These are phyloP conservation scores for Cryptococcus hybrid DNA, from an alignment of 1,284 basidiomycete genomes.

Conservation along the genomic window DNA sequence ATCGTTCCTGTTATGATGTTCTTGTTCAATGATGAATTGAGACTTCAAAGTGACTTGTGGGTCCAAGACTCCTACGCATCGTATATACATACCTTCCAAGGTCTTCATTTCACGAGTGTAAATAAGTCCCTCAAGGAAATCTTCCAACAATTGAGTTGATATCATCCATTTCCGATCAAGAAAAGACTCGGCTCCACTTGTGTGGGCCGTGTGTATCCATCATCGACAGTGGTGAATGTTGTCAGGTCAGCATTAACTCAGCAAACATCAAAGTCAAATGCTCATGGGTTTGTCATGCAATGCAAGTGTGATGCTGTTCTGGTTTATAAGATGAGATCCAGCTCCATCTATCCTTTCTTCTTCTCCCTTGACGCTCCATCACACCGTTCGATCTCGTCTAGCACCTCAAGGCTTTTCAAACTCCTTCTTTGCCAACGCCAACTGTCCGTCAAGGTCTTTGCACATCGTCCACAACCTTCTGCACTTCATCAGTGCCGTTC, in stretches of 20 bases:
- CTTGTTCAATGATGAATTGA: no score
- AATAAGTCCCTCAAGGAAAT: no score
- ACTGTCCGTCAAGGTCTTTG: constrained; percentile 36
- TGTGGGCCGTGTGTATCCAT: not conserved
- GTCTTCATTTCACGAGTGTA: no score
- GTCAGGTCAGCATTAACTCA: no score
- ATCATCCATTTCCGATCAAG: not conserved
- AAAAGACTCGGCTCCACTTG: not conserved
- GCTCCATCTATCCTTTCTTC: no score
- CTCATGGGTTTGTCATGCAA: not conserved
- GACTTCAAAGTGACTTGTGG: no score
- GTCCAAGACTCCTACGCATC: no score
- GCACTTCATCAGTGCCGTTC: constrained; percentile 39
- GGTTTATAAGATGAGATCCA: no score
- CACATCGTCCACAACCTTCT: constrained; percentile 41
- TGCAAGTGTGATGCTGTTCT: not conserved
- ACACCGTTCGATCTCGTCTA: not conserved
- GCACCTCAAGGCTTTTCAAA: constrained; percentile 40
- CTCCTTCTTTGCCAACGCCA: constrained; percentile 46
- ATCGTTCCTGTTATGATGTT: no score
- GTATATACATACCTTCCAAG: no score
- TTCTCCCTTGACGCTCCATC: no score
- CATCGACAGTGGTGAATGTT: no score
- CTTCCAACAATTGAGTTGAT: not conserved
- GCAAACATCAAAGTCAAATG: not conserved